Base-by-base conservation (phyloP, 148 eudicot species). In the Dysphania ambrosioides region DNA sequence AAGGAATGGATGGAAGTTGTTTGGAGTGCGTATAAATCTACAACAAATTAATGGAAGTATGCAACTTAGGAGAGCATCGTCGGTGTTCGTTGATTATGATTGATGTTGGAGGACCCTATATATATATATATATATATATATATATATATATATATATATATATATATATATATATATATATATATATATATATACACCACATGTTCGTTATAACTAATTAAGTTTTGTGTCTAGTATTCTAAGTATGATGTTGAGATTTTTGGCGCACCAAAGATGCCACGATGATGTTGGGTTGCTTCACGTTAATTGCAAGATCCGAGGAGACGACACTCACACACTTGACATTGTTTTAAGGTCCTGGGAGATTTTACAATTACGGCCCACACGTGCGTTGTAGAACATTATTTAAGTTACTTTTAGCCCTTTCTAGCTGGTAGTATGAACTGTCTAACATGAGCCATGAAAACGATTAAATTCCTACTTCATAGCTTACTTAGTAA, bases 41-140 rank as follows among this genome's bases (percentile, higher is more conserved):
- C 35, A 71, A 56, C 63, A 55, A 35, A 64, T 64, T 53, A 35
- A 34, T 64, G 63, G 58, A 69, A 24, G 23, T 29, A 34, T 64
- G 63, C 72, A 69, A 24, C 36, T 29, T 47, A 36, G 16, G 63
- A 2, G 18, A 55, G n/a, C 31, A 40, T 51, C 27, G 75, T 72
- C 75, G 75, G 75, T 72, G 66, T 15, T n/a, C n/a, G n/a, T n/a
- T 57, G 23, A 72, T 72, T 72, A 66, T 66, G 70, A 66, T 66
- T 66, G 70, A 66, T n/a, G 19, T 40, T 9, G 41, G 70, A 66
- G 70, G 70, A 66, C 70, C 70, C 70, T 11, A n/a, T 40, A 7
- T 23, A n/a, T 47, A 15, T 13, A 47, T 47, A 18, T 66, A 8
- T 41, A 4, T 23, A 12, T 66, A 8, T 41, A 4, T 23, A 12